A percentile compares a stretch with the other conserved stretches of the same genome.
phyloP scores from a whole-genome alignment of 331 rosid species.

The Malus hybrid region DNA sequence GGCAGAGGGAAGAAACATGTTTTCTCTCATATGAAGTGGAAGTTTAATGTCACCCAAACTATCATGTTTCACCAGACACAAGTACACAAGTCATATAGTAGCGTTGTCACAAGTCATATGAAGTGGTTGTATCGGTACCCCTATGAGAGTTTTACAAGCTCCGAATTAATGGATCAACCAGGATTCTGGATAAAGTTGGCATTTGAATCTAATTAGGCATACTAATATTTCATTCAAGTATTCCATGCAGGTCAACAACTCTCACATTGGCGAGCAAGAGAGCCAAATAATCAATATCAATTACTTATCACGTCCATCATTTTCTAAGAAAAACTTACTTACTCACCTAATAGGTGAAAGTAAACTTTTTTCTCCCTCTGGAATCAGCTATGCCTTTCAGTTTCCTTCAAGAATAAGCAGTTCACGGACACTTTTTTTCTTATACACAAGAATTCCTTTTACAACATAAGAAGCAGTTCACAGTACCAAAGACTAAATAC shows the following conservation, averaged over 20 bases:
- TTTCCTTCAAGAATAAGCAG: neutral
- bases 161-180: neutral
- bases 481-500: neutral
- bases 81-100: neutral
- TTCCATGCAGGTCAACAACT: neutral
- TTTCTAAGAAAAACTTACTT: neutral
- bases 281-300: neutral
- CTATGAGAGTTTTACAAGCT: neutral
- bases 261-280: neutral
- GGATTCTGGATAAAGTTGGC: neutral
- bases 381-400: neutral
- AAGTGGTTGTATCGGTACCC: neutral
- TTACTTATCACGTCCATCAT: neutral
- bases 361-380: neutral
- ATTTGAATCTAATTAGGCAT: neutral
- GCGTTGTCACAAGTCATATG: neutral
- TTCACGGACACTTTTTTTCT: neutral
- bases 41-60: neutral
- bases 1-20: neutral
- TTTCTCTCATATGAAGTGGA: neutral
- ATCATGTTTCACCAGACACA: neutral
- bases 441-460: neutral
- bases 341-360: neutral
- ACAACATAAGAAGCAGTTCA: neutral
- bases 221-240: neutral